These are phyloP conservation scores for Stephania cephalantha DNA, from an alignment of 164 flowering plant genomes.

Conservation along the genomic window DNA sequence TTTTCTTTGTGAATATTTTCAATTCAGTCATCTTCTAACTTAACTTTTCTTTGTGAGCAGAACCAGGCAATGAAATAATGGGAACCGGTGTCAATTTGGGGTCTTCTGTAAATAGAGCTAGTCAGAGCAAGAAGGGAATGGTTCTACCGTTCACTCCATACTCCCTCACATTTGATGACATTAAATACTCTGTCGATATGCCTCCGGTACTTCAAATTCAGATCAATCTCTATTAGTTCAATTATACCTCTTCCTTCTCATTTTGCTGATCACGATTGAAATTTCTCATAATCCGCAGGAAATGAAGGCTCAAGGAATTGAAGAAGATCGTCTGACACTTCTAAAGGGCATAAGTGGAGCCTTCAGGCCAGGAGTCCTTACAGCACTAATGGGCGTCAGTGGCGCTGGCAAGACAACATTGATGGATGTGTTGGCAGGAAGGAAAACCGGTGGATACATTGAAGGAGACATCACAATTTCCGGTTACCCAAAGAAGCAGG, in stretches of 20 bases:
- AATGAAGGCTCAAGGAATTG: conserved; percentile 38
- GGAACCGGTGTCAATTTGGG: neutral
- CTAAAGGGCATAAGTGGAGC: conserved; percentile 43
- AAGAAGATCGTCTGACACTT: conserved; percentile 25
- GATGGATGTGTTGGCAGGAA: conserved; percentile 48
- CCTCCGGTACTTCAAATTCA: conserved; percentile 22
- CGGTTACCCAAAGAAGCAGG: conserved; percentile 47
- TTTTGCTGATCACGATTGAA: neutral
- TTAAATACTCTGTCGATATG: conserved; percentile 47
- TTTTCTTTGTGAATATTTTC: neutral
- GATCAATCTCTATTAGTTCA: neutral
- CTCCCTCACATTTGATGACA: conserved; percentile 52
- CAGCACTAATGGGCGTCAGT: conserved; percentile 54
- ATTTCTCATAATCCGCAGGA: conserved; percentile 16
- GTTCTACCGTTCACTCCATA: conserved; percentile 64
- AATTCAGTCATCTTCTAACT: neutral
- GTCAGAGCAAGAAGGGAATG: conserved; percentile 45
- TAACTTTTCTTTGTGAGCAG: neutral
- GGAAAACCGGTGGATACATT: conserved; percentile 44
- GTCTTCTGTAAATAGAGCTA: conserved; percentile 2
- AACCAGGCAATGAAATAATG: neutral
- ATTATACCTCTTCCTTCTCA: neutral
- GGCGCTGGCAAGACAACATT: conserved; percentile 59
- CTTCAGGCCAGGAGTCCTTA: conserved; percentile 50
- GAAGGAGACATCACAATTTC: conserved; percentile 40